Evolutionary conservation across 1,284 basidiomycete species (phyloP), one percentile per base, ranked within the genome.

Genomic region (Tilletia indica): DNA sequence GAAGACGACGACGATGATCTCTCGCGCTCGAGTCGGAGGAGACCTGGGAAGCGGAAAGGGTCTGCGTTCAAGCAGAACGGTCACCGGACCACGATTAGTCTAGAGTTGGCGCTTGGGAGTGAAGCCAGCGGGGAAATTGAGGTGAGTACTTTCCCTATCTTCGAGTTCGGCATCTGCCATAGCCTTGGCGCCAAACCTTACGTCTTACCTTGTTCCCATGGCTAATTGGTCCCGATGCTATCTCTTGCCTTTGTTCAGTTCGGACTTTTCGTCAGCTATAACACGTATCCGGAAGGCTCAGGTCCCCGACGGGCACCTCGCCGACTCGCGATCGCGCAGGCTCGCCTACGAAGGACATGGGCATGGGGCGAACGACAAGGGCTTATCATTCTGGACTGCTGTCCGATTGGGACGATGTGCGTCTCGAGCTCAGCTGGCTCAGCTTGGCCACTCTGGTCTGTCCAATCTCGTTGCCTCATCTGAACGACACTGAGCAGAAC

Each of bases 211-310:
- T 45, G 42, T 45, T 45, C 42, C 6, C 42, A 45, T 9, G 6
- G 42, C 42, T 45, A 14, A 45, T 14, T 45, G 25, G 25, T 31
- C 25, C 25, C 25, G 25, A 31, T 31, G 21, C 64, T n/a, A 34
- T 51, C 8, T 16, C 36, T 72, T 2, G 68, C 69, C n/a, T 71
- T 71, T 2, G 36, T 77, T 5, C 69, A 78, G 69, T 64, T 77
- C 39, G 73, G 72, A 25, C 72, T 80, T 68, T 75, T 76, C 12
- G 79, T 80, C 48, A 76, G 73, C 1, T 80, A 78, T 49, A 72
- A 71, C 45, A 78, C 78, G 61, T n/a, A 54, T 2, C 68, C 71
- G 3, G 67, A 74, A 42, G 61, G 61, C 19, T 64, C 61, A 16
- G 61, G 16, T 16, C 34, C 34, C 8, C 34, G 19, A 9, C 61